phyloP scores from a whole-genome alignment of 2,329 filamentous ascomycete genomes.

The Colletotrichum euphorbiae region DNA sequence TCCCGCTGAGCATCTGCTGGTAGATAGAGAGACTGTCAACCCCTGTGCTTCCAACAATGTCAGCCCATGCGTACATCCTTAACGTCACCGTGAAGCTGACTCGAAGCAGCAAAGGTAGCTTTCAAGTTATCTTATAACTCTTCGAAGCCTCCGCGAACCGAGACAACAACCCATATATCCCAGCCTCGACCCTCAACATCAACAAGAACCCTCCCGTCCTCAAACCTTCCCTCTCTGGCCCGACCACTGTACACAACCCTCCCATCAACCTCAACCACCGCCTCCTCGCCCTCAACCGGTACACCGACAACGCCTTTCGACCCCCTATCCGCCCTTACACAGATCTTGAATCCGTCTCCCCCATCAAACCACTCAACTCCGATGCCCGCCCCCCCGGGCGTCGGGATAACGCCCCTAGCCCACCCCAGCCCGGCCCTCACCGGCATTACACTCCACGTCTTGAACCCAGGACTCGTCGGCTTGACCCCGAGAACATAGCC shows the following conservation, averaged over 20 bases:
- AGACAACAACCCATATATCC: not conserved
- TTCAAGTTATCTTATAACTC: not conserved
- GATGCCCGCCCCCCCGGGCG: conserved; percentile 51
- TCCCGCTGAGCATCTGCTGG: too few species aligned
- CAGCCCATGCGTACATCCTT: too few species aligned
- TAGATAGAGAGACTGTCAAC: too few species aligned
- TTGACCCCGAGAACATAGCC: conserved; percentile 60
- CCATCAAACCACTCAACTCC: conserved; percentile 52
- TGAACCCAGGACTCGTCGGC: conserved; percentile 58
- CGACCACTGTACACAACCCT: conserved; percentile 33
- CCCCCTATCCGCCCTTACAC: conserved; percentile 47
- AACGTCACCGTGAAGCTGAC: too few species aligned
- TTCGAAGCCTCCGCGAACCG: not conserved
- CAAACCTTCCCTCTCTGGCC: not conserved
- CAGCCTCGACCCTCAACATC: conserved; percentile 25
- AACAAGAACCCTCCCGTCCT: conserved; percentile 10
- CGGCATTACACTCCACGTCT: conserved; percentile 54
- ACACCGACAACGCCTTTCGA: conserved; percentile 47
- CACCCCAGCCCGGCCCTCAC: conserved; percentile 51
- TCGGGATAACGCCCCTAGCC: conserved; percentile 58
- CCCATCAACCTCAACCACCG: conserved; percentile 41
- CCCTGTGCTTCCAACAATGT: too few species aligned
- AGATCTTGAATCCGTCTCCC: conserved; percentile 44
- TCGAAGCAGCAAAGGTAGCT: too few species aligned
- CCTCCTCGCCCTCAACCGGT: conserved; percentile 37